Percentiles rank a stretch among this genome's conserved stretches.
Evolutionary conservation across 345 rosid species (phyloP).

Genomic region (Dipteronia sinensis): DNA sequence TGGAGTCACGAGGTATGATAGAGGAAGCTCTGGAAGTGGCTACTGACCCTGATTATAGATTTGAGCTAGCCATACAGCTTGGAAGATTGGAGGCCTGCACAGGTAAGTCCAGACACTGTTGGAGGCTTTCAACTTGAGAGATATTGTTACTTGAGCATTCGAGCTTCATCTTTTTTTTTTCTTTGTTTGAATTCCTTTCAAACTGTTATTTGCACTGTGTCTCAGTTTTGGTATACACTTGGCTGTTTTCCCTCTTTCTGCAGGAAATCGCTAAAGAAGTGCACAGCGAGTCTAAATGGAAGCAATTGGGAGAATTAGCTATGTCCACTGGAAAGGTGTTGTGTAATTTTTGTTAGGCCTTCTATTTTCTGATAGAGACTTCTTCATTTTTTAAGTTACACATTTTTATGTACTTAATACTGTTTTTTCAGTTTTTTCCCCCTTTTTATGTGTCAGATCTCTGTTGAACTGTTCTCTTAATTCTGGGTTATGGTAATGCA

Average conservation of each 20-base stretch:
- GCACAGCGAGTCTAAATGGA: conserved; percentile 95
- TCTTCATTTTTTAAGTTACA: not conserved
- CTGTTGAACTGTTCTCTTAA: not conserved
- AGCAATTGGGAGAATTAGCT: conserved; percentile 96
- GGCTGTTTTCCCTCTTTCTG: conserved; percentile 15
- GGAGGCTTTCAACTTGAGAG: not conserved
- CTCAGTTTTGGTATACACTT: conserved; percentile 11
- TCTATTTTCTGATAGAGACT: not conserved
- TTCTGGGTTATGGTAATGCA: conserved; percentile 43
- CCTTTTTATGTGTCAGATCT: not conserved
- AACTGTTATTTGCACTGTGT: conserved; percentile 11
- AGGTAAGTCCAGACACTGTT: conserved; percentile 51
- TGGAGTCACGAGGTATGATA: conserved; percentile 98
- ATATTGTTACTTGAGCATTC: not conserved
- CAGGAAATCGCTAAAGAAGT: conserved; percentile 88
- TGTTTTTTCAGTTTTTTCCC: not conserved
- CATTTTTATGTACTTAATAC: not conserved
- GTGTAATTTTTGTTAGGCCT: not conserved
- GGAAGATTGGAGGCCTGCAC: conserved; percentile 90
- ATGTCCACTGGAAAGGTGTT: conserved; percentile 94
- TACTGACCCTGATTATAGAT: conserved; percentile 92
- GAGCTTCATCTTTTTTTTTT: not conserved
- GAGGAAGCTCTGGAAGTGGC: conserved; percentile 98
- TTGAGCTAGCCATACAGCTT: conserved; percentile 94
- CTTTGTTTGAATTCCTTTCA: conserved; percentile 7